Evolutionary conservation across 2,329 filamentous ascomycete species (phyloP).

Genomic region (Aspergillus luchuensis): DNA sequence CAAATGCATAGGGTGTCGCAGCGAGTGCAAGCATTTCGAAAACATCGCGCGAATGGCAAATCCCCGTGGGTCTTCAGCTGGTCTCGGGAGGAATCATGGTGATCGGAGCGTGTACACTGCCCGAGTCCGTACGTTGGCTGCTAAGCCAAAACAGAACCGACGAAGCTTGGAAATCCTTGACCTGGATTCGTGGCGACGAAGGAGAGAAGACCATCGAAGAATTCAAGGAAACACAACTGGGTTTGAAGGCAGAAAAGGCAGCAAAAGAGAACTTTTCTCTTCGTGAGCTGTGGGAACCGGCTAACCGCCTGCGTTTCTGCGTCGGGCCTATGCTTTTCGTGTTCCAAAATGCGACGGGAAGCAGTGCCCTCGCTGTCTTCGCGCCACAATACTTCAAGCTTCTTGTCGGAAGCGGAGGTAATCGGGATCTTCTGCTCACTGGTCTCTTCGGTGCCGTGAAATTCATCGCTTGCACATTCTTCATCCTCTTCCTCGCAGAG

Average conservation of each 20-base stretch:
- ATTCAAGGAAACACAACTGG: constrained; percentile 8
- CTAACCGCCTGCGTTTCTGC: background rate
- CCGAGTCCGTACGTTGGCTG: constrained; percentile 53
- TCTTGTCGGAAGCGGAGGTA: constrained; percentile 48
- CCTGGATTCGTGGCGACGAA: constrained; percentile 50
- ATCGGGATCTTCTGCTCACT: constrained; percentile 48
- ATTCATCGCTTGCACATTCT: constrained; percentile 50
- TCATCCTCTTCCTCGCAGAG: constrained; percentile 54
- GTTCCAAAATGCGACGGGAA: background rate
- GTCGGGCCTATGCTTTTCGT: background rate
- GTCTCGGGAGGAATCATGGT: constrained; percentile 52
- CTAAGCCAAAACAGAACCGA: constrained; percentile 51
- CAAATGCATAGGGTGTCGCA: background rate
- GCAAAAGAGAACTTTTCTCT: background rate
- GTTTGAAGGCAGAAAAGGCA: background rate
- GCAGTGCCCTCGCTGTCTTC: background rate
- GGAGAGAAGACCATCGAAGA: constrained; percentile 18
- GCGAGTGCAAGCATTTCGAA: constrained; percentile 35
- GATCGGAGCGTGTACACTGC: constrained; percentile 52
- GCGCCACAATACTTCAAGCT: constrained; percentile 56
- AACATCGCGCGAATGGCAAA: constrained; percentile 53
- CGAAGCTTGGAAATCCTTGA: constrained; percentile 50
- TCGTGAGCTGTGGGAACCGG: background rate
- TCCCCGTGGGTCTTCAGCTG: constrained; percentile 51
- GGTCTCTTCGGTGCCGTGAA: constrained; percentile 58